phyloP scores from a whole-genome alignment of 805 yeast genomes.

The Debaryomyces tyrocola region DNA sequence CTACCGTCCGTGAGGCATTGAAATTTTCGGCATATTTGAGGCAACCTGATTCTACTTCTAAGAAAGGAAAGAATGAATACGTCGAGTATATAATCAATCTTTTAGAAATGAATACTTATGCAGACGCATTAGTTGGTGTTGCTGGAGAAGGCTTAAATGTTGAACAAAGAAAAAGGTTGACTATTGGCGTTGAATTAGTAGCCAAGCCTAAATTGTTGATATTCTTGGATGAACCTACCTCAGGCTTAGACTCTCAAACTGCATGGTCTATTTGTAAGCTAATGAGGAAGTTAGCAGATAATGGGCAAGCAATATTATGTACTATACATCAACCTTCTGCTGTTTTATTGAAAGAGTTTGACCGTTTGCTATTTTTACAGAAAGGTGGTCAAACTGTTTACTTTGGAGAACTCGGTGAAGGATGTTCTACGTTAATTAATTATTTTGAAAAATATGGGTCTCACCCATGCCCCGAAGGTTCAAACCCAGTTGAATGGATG shows the following conservation, averaged over 20 bases:
- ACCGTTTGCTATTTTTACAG: conserved; percentile 66
- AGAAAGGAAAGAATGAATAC: conserved; percentile 21
- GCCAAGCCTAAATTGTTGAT: conserved; percentile 28
- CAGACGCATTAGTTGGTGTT: conserved; percentile 34
- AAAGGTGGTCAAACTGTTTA: conserved; percentile 74
- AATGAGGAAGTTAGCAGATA: conserved; percentile 32
- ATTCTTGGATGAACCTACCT: conserved; percentile 39
- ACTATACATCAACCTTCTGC: conserved; percentile 89
- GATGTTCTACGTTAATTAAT: conserved; percentile 55
- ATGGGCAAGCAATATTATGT: conserved; percentile 35
- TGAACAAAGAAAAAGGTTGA: conserved; percentile 34
- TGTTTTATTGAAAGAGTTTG: conserved; percentile 68
- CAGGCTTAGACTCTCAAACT: conserved; percentile 40
- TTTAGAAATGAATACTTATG: conserved; percentile 25
- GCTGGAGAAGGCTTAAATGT: conserved; percentile 37
- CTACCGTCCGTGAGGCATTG: conserved; percentile 31
- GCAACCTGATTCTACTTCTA: conserved; percentile 20
- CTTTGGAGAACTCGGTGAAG: conserved; percentile 70
- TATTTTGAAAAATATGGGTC: conserved; percentile 71
- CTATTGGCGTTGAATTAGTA: conserved; percentile 32
- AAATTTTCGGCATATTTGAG: conserved; percentile 26
- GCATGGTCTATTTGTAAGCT: conserved; percentile 37
- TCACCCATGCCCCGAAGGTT: conserved; percentile 61
- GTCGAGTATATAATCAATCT: conserved; percentile 25
- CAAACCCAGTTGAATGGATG: conserved; percentile 63